phyloP scores from a whole-genome alignment of 305 asterid species.

The Striga hermonthica region DNA sequence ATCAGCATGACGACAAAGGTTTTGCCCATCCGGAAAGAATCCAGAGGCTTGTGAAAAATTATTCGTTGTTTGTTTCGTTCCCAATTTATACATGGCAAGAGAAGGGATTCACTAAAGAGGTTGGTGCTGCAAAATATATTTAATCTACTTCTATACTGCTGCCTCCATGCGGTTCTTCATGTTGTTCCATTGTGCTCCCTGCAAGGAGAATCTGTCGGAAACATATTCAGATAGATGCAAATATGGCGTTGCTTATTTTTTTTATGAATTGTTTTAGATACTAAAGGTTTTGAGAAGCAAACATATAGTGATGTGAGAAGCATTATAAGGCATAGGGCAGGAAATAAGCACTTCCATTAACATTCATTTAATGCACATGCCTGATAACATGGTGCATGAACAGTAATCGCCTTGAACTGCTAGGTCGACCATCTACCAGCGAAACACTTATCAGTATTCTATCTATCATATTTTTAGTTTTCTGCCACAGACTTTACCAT shows the following conservation, averaged over 20 bases:
- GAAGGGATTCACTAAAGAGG: conserved; percentile 96
- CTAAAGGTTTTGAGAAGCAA: neutral
- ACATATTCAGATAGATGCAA: neutral
- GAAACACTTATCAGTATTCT: neutral
- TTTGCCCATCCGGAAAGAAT: conserved; percentile 94
- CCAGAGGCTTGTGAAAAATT: conserved; percentile 85
- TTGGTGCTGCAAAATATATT: conserved; percentile 29
- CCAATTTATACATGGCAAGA: conserved; percentile 98
- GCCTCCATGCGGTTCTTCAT: conserved; percentile 11
- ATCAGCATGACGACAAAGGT: conserved; percentile 88
- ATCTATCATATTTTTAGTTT: neutral
- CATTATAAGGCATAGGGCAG: neutral
- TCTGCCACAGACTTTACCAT: neutral
- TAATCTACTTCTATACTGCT: neutral
- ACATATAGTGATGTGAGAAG: neutral
- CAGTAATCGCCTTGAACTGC: conserved; percentile 1
- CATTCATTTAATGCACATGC: neutral
- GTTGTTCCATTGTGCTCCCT: conserved; percentile 19
- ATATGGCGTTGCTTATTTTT: neutral
- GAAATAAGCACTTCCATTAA: neutral
- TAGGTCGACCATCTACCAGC: neutral
- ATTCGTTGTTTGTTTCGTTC: conserved; percentile 96
- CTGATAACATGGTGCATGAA: neutral
- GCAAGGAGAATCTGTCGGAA: conserved; percentile 3
- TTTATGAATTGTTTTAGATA: neutral